These are phyloP conservation scores for Diutina ranongensis DNA, from an alignment of 1,139 yeast genomes.

Conservation along the genomic window DNA sequence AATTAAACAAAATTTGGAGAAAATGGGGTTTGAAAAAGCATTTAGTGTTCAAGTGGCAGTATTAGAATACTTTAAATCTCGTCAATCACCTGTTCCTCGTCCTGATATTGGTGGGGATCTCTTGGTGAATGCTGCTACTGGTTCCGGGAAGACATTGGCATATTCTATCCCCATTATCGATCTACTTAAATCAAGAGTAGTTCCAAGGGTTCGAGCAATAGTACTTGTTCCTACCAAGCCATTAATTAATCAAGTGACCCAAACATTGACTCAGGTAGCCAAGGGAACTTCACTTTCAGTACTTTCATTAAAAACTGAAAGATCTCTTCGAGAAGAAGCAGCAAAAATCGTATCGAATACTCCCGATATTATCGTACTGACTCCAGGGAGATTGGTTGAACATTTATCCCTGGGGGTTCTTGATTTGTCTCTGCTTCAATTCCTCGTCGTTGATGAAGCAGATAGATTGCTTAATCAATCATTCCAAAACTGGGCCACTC, in stretches of 20 bases:
- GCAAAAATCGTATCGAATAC: constrained; percentile 27
- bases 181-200: constrained; percentile 46
- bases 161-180: constrained; percentile 79
- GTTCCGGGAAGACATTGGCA: constrained; percentile 93
- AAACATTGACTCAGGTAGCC: constrained; percentile 47
- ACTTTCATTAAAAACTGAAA: constrained; percentile 45
- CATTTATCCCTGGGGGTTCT: constrained; percentile 41
- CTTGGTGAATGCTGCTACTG: constrained; percentile 88
- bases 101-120: constrained; percentile 64
- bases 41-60: constrained; percentile 74
- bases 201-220: constrained; percentile 67
- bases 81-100: constrained; percentile 12
- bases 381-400: constrained; percentile 94
- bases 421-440: constrained; percentile 41
- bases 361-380: constrained; percentile 74
- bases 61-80: constrained; percentile 36
- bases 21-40: constrained; percentile 39
- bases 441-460: constrained; percentile 86
- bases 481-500: constrained; percentile 86
- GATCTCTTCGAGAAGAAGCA: constrained; percentile 60
- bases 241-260: constrained; percentile 67
- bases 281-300: constrained; percentile 58
- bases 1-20: constrained; percentile 35
- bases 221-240: constrained; percentile 87
- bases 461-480: constrained; percentile 83